Evolutionary conservation across 176 grass and related monocot genomes (phyloP).

Genomic region (Aegilops sharonensis): DNA sequence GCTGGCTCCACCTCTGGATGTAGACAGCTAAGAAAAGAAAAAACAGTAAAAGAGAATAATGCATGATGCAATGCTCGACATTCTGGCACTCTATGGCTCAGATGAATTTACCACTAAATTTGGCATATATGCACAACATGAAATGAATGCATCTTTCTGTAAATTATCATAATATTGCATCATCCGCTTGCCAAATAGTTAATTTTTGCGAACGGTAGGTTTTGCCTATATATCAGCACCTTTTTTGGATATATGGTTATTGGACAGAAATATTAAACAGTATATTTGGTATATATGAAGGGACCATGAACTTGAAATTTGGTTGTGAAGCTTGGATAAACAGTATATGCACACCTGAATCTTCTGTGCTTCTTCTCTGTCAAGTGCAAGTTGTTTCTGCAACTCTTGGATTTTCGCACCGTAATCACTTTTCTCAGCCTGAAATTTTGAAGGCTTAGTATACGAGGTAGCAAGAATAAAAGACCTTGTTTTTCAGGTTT

Average conservation of each 20-base stretch:
- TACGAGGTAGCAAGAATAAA: constrained; percentile 6
- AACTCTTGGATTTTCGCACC: constrained; percentile 86
- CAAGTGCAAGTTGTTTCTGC: constrained; percentile 88
- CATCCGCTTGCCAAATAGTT: background rate
- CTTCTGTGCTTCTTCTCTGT: constrained; percentile 91
- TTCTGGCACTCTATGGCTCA: background rate
- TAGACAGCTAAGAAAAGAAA: background rate
- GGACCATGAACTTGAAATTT: constrained; percentile 1
- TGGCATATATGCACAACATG: background rate
- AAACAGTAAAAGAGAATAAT: background rate
- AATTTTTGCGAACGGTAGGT: background rate
- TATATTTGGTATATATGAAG: constrained; percentile 5
- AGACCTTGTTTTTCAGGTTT: background rate
- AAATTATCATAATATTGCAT: background rate
- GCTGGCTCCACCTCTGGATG: background rate
- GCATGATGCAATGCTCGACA: background rate
- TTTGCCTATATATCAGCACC: background rate
- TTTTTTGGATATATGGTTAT: background rate
- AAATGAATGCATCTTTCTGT: background rate
- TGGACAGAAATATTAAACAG: background rate
- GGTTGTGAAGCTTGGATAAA: constrained; percentile 17
- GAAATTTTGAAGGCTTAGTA: constrained; percentile 30
- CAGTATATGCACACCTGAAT: constrained; percentile 52
- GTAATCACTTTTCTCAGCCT: constrained; percentile 92
- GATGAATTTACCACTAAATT: background rate